These are phyloP conservation scores for Paraphaeosphaeria minitans DNA, from an alignment of 2,329 filamentous ascomycete species.

Conservation along the genomic window DNA sequence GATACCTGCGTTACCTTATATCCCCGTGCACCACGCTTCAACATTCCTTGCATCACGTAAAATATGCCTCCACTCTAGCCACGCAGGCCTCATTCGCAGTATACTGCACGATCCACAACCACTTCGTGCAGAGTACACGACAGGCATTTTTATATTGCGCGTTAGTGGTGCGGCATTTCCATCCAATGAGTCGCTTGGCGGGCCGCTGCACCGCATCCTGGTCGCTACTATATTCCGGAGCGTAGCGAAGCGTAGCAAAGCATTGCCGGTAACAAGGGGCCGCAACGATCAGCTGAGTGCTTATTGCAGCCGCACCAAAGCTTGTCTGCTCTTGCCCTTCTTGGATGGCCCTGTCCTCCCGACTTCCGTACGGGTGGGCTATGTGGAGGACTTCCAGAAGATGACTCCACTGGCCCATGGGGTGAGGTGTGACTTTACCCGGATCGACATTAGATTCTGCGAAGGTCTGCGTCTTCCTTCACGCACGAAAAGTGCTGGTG, in stretches of 20 bases:
- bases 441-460: background rate
- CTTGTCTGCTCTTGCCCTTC: constrained; percentile 13
- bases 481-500: background rate
- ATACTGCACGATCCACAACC: constrained; percentile 4
- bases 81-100: constrained; percentile 1
- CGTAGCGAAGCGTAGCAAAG: background rate
- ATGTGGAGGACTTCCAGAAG: background rate
- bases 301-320: constrained; percentile 17
- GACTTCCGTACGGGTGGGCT: background rate
- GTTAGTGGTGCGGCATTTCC: constrained; percentile 10
- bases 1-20: background rate
- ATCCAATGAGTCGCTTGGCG: constrained; percentile 9
- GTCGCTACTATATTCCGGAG: constrained; percentile 8
- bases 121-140: constrained; percentile 3
- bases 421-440: background rate
- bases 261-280: constrained; percentile 11
- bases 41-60: background rate
- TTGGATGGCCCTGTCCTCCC: constrained; percentile 4
- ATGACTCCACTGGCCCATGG: background rate
- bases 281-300: constrained; percentile 14
- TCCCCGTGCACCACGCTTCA: background rate
- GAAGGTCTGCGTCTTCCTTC: background rate
- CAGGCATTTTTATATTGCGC: constrained; percentile 7
- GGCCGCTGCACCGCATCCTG: constrained; percentile 3
- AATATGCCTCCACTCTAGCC: constrained; percentile 4